These are phyloP conservation scores for Colletotrichum acutatum DNA, from an alignment of 2,329 filamentous ascomycete genomes.

Conservation along the genomic window DNA sequence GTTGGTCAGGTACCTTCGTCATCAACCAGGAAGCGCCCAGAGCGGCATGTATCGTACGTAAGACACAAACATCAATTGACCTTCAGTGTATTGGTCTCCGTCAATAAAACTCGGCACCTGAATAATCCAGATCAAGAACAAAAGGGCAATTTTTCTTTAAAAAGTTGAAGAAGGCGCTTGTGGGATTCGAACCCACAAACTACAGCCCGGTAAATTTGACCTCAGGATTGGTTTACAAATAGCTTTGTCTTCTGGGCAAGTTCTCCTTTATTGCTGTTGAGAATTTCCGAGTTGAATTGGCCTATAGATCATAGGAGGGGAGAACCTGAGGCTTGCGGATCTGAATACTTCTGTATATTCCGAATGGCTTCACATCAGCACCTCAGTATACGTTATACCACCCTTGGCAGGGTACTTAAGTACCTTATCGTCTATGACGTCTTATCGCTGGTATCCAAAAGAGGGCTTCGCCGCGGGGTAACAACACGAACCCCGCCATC, in stretches of 20 bases:
- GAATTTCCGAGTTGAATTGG: no score
- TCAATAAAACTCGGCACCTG: no score
- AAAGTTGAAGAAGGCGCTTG: no score
- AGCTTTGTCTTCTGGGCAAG: no score
- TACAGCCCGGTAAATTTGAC: no score
- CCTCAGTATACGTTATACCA: no score
- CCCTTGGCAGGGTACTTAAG: background rate
- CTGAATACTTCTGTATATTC: background rate
- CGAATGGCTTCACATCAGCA: background rate
- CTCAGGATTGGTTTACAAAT: no score
- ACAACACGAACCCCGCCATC: background rate
- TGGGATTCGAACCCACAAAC: no score
- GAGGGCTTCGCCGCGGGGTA: constrained; percentile 29
- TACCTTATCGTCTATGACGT: constrained; percentile 19
- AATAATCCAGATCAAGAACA: no score
- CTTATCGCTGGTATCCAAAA: constrained; percentile 22
- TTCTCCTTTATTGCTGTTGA: background rate
- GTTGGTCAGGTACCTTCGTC: background rate
- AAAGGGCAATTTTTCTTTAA: no score
- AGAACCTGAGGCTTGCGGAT: background rate
- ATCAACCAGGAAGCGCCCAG: constrained; percentile 1
- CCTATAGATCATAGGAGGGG: no score
- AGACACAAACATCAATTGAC: background rate
- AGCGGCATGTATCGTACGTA: background rate
- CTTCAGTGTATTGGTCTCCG: no score